These are phyloP conservation scores for Talaromyces adpressus DNA, from an alignment of 495 filamentous ascomycete species.

Conservation along the genomic window DNA sequence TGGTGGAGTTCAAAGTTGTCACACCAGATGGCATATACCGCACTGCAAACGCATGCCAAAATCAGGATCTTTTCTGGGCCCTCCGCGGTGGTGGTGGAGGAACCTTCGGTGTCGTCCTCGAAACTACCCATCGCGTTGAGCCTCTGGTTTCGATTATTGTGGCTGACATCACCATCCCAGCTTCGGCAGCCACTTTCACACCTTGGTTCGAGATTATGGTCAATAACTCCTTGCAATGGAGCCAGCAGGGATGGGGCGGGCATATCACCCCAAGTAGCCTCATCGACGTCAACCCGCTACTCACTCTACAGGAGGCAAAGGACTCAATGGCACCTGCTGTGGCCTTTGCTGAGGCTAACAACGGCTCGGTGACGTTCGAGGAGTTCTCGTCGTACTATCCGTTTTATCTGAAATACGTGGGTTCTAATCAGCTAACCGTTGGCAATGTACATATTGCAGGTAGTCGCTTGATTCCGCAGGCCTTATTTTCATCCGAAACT, in stretches of 20 bases:
- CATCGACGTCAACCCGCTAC: constrained; percentile 30
- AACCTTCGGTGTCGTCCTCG: constrained; percentile 46
- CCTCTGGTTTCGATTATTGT: constrained; percentile 22
- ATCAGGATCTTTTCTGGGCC: constrained; percentile 45
- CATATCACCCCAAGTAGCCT: constrained; percentile 30
- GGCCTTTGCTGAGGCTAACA: constrained; percentile 22
- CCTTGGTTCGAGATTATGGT: constrained; percentile 31
- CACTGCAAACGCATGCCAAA: constrained; percentile 31
- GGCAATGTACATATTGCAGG: constrained; percentile 23
- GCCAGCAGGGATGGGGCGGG: constrained; percentile 41
- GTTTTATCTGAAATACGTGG: constrained; percentile 31
- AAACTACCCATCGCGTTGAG: constrained; percentile 30
- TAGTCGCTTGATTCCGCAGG: constrained; percentile 30
- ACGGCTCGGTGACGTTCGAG: constrained; percentile 24
- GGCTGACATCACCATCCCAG: constrained; percentile 30
- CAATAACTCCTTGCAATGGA: constrained; percentile 34
- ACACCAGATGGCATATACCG: constrained; percentile 30
- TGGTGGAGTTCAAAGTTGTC: constrained; percentile 28
- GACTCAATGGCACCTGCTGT: constrained; percentile 20
- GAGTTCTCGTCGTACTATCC: constrained; percentile 22
- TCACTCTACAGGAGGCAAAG: constrained; percentile 23
- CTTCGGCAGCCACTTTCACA: constrained; percentile 18
- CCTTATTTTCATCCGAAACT: constrained; percentile 18
- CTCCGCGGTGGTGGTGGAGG: constrained; percentile 50
- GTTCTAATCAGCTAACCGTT: constrained; percentile 9